Evolutionary conservation across 768 basidiomycete genomes (phyloP), one percentile per base, ranked within the genome.

Genomic region (Boletus subparvulus): DNA sequence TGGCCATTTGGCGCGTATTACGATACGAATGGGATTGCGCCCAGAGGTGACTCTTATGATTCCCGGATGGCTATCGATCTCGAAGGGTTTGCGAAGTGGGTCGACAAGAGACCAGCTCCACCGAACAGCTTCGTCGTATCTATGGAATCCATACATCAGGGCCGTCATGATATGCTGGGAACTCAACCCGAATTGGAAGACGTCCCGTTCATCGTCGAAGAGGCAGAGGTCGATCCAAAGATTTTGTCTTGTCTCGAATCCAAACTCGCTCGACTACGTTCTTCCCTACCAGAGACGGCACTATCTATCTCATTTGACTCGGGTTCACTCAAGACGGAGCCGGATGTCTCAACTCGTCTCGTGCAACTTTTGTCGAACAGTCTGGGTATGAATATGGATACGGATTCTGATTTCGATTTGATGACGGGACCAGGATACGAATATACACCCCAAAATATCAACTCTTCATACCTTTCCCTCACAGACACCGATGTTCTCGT

Each of bases 1-100:
- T 78, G 75, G 76, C 69, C 73, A 2, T 81, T 86, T 58, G 70
- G 69, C 3, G 71, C 71, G 9, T 86, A 85, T 69, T 86, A 85
- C 58, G 76, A 79, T 56, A 53, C 67, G 42, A 69, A 60, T 47
- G 61, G 40, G 41, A 57, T 69, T 53, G 35, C 47, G 10, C 46
- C 7, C 24, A 14, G 12, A 13, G 30, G 10, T 14, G 26, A 37
- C 3, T 5, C 39, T 21, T 14, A 45, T 7, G 61, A 21, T 50
- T 55, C 50, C 9, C 37, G 53, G 47, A 52, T 58, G 8, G 62
- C 76, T 16, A 72, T 77, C 37, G 65, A 68, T 42, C 68, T 77
- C 44, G 73, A 74, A 19, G 59, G 63, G 32, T 82, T 84, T 57
- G 52, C 67, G 30, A 67, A 67, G 17, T 78, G 80, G 80, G 59